Percentiles rank a stretch among this genome's conserved stretches.
These are phyloP conservation scores for Corylus heterophylla DNA, from an alignment of 306 rosid genomes.

Conservation along the genomic window DNA sequence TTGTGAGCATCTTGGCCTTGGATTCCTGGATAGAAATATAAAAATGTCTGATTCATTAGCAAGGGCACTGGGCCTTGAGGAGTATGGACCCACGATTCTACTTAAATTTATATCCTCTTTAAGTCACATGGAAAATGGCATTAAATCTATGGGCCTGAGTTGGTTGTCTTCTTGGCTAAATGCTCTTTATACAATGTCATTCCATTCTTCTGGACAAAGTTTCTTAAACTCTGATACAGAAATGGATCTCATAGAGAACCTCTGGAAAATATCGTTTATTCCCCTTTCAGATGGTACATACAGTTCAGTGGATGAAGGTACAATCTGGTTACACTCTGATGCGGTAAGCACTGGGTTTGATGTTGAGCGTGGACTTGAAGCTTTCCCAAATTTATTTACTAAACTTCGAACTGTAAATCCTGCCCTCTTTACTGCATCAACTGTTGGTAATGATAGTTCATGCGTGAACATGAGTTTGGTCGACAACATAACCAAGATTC, in stretches of 20 bases:
- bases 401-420: conserved; percentile 72
- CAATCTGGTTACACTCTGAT: conserved; percentile 81
- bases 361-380: conserved; percentile 54
- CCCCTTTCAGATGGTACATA: conserved; percentile 92
- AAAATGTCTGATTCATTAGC: conserved; percentile 64
- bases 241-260: conserved; percentile 46
- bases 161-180: conserved; percentile 77
- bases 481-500: conserved; percentile 60
- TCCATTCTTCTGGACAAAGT: conserved; percentile 45
- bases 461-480: conserved; percentile 33
- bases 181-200: conserved; percentile 49
- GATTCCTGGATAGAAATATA: conserved; percentile 67
- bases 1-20: conserved; percentile 75
- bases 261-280: conserved; percentile 56
- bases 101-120: conserved; percentile 59
- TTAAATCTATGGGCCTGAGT: conserved; percentile 56
- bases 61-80: conserved; percentile 75
- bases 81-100: conserved; percentile 75
- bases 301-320: conserved; percentile 68
- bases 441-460: conserved; percentile 37
- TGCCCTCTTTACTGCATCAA: conserved; percentile 55
- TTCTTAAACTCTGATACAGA: conserved; percentile 40
- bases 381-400: conserved; percentile 68
- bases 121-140: conserved; percentile 43
- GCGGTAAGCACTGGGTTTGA: conserved; percentile 45